A percentile compares a stretch with the other conserved stretches of the same genome.
Evolutionary conservation across 805 yeast genomes (phyloP).

Genomic region (Candida manassasensis): DNA sequence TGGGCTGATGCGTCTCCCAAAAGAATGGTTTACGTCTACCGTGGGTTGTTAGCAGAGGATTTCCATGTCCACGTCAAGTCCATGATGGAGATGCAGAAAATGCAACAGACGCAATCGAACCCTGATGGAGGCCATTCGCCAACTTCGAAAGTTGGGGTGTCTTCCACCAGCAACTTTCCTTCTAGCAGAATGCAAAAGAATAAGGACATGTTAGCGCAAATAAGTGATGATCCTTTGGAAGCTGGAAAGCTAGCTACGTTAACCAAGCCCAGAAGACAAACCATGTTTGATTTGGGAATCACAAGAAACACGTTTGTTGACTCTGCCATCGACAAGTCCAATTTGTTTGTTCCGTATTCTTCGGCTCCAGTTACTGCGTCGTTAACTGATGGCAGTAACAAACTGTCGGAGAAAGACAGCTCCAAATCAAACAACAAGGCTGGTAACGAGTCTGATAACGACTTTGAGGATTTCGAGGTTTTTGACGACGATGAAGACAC

Average conservation of each 20-base stretch:
- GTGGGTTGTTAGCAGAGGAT: conserved; percentile 73
- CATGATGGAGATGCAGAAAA: conserved; percentile 52
- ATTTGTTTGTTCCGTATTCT: conserved; percentile 60
- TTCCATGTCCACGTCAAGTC: conserved; percentile 67
- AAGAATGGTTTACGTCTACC: conserved; percentile 82
- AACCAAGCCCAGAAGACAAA: conserved; percentile 44
- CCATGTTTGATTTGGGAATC: conserved; percentile 49
- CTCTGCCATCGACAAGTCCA: conserved; percentile 34
- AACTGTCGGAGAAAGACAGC: conserved; percentile 4
- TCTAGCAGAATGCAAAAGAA: conserved; percentile 3
- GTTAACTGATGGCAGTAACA: conserved; percentile 27
- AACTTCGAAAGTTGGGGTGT: conserved; percentile 9
- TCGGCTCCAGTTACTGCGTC: conserved; percentile 79
- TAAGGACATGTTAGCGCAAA: conserved; percentile 2
- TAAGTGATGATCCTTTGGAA: conserved; percentile 27
- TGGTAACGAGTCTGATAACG: conserved; percentile 33
- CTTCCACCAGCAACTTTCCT: conserved; percentile 1
- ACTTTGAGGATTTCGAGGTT: conserved; percentile 45
- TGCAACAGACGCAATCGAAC: conserved; percentile 10
- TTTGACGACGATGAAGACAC: conserved; percentile 33
- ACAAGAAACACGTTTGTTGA: conserved; percentile 36
- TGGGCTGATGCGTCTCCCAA: conserved; percentile 91
- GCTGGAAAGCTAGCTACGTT: conserved; percentile 30
- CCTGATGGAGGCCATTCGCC: conserved; percentile 6
- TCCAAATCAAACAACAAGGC: conserved; percentile 3